Percentiles rank a stretch among this genome's conserved stretches.
These are phyloP conservation scores for Alternaria conjuncta DNA, from an alignment of 2,329 filamentous ascomycete genomes.

Conservation along the genomic window DNA sequence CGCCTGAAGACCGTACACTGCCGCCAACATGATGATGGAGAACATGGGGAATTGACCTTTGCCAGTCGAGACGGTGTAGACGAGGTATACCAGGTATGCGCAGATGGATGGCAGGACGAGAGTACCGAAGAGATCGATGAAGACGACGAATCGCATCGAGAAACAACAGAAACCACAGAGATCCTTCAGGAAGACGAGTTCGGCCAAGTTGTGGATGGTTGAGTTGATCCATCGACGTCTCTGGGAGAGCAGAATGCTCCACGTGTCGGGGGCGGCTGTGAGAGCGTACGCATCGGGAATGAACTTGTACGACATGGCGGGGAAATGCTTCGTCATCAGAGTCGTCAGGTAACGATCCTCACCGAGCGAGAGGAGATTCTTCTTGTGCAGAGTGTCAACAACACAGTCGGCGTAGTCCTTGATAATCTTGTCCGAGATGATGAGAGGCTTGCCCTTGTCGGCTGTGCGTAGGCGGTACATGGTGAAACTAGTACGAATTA, in stretches of 20 bases:
- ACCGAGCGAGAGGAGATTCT: conserved; percentile 91
- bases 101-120: conserved; percentile 90
- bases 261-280: conserved; percentile 92
- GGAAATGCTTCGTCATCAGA: conserved; percentile 98
- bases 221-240: conserved; percentile 99
- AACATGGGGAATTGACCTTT: conserved; percentile 81
- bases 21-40: conserved; percentile 86
- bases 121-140: conserved; percentile 92
- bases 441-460: conserved; percentile 91
- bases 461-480: conserved; percentile 97
- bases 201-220: conserved; percentile 93
- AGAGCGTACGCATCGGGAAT: conserved; percentile 90
- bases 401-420: conserved; percentile 86
- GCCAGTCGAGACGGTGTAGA: conserved; percentile 75
- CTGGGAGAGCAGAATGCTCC: conserved; percentile 94
- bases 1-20: conserved; percentile 93
- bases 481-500: conserved; percentile 73
- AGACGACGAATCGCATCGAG: conserved; percentile 95
- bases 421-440: conserved; percentile 89
- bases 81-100: conserved; percentile 83
- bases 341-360: conserved; percentile 98
- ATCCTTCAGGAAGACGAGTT: conserved; percentile 87
- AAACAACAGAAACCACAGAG: conserved; percentile 99
- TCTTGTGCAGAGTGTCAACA: conserved; percentile 92
- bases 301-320: conserved; percentile 94